phyloP scores from a whole-genome alignment of 176 grass and related monocot genomes.

The Olyra latifolia region DNA sequence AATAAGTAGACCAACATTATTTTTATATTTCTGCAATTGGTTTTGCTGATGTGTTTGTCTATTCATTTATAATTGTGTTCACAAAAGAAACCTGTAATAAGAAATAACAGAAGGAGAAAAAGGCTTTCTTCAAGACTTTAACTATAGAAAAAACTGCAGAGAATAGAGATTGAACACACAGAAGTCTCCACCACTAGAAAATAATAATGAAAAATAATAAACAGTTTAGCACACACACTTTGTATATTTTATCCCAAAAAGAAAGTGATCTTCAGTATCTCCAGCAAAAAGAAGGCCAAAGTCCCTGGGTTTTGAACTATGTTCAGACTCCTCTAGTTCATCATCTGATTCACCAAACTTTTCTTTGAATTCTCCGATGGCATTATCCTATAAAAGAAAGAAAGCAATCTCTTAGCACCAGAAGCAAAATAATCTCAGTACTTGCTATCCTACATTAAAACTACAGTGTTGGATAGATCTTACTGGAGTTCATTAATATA shows the following conservation, averaged over 20 bases:
- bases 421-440: constrained; percentile 26
- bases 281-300: constrained; percentile 77
- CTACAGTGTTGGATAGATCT: not conserved
- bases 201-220: constrained; percentile 1
- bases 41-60: not conserved
- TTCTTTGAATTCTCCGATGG: constrained; percentile 64
- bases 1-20: not conserved
- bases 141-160: not conserved
- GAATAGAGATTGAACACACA: not conserved
- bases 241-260: constrained; percentile 95
- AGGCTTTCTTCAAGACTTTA: not conserved
- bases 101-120: not conserved
- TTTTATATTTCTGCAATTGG: not conserved
- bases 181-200: constrained; percentile 6
- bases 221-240: constrained; percentile 53
- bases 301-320: constrained; percentile 69
- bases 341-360: constrained; percentile 73
- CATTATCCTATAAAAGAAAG: constrained; percentile 55
- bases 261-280: constrained; percentile 80
- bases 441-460: not conserved
- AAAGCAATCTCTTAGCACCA: constrained; percentile 13
- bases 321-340: constrained; percentile 55
- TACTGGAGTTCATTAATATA: not conserved
- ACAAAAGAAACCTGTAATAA: not conserved
- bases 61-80: constrained; percentile 18